Percentiles rank a stretch among this genome's conserved stretches.
phyloP scores from a whole-genome alignment of 208 protist species.

The Trypanosoma vivax region DNA sequence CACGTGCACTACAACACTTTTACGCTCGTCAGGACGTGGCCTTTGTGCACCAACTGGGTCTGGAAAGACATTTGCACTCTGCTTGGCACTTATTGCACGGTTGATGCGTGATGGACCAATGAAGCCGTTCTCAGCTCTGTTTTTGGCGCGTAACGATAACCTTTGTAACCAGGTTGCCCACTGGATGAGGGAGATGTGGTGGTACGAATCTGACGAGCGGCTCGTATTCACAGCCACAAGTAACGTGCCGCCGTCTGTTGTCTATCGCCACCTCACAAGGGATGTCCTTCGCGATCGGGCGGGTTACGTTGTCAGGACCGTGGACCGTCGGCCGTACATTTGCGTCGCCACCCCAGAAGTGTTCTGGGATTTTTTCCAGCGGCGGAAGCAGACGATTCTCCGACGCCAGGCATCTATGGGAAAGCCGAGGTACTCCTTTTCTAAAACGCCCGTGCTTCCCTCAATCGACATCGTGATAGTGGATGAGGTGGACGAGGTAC shows the following conservation, averaged over 20 bases:
- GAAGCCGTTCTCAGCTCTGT: slow-evolving; percentile 76
- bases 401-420: slow-evolving; percentile 32
- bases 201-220: slow-evolving; percentile 77
- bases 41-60: slow-evolving; percentile 86
- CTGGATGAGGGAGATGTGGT: slow-evolving; percentile 88
- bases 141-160: slow-evolving; percentile 71
- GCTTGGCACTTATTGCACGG: slow-evolving; percentile 67
- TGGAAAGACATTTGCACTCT: slow-evolving; percentile 86
- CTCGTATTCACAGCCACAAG: slow-evolving; percentile 72
- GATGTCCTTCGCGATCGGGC: slow-evolving; percentile 44
- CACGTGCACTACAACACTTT: slow-evolving; percentile 78
- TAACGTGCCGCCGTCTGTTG: slow-evolving; percentile 36
- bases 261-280: slow-evolving; percentile 73
- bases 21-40: slow-evolving; percentile 81
- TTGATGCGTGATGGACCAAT: slow-evolving; percentile 86
- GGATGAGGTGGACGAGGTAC: slow-evolving; percentile 85
- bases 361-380: slow-evolving; percentile 65
- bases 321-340: slow-evolving; percentile 79
- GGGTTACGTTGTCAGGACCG: slow-evolving; percentile 25
- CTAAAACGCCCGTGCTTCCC: slow-evolving; percentile 62
- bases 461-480: slow-evolving; percentile 76
- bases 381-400: slow-evolving; percentile 39
- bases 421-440: slow-evolving; percentile 50
- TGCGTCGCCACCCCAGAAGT: slow-evolving; percentile 72
- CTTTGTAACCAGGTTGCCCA: slow-evolving; percentile 73